phyloP scores from a whole-genome alignment of 352 stramenopile genomes.

The Halophytophthora polymorphica region DNA sequence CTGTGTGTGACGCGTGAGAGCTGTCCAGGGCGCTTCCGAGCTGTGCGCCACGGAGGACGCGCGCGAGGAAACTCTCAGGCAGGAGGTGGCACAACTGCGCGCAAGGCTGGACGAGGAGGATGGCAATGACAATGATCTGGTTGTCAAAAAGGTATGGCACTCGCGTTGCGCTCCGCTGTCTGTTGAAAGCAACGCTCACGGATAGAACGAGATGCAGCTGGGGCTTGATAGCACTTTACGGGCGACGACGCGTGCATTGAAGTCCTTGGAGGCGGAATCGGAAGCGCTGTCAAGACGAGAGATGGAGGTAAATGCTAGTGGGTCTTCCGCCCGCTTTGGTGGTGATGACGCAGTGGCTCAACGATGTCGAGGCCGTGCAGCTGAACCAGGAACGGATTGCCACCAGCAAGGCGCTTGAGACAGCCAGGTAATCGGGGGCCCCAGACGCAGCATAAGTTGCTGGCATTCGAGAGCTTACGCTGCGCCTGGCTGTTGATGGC shows the following conservation, averaged over 20 bases:
- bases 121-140: not conserved
- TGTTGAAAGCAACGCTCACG: too few relatives aligned
- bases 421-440: not conserved
- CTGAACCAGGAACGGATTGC: slow-evolving; percentile 6
- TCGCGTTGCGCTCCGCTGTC: not conserved
- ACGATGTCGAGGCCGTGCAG: too few relatives aligned
- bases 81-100: slow-evolving; percentile 14
- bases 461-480: too few relatives aligned
- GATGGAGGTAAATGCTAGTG: not conserved
- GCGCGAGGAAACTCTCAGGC: not conserved
- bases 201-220: too few relatives aligned
- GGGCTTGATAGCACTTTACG: not conserved
- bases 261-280: not conserved
- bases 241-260: not conserved
- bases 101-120: slow-evolving; percentile 3
- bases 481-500: too few relatives aligned
- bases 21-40: slow-evolving; percentile 9
- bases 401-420: not conserved
- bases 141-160: not conserved
- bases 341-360: too few relatives aligned
- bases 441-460: too few relatives aligned
- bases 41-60: slow-evolving; percentile 9
- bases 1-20: not conserved
- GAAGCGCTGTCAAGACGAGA: not conserved
- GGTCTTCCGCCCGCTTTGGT: too few relatives aligned